Percentiles rank a stretch among this genome's conserved stretches.
Evolutionary conservation across 345 rosid species (phyloP).

Genomic region (Syzygium oleosum): DNA sequence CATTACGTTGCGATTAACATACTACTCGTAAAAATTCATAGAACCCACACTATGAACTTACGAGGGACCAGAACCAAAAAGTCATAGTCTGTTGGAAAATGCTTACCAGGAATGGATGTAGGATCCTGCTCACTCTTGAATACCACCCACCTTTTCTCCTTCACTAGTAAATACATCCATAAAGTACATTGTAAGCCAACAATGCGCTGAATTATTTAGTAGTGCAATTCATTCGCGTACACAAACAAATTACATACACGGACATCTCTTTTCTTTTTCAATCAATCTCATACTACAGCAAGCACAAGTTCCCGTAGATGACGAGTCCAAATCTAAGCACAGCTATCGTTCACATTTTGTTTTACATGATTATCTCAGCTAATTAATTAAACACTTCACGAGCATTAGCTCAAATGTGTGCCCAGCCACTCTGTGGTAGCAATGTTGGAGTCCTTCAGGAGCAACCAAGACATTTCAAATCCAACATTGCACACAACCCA

Average conservation of each 20-base stretch:
- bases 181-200: neutral
- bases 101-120: constrained; percentile 72
- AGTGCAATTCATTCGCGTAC: neutral
- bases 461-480: neutral
- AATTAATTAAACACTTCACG: neutral
- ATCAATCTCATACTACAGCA: neutral
- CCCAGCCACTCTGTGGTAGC: neutral
- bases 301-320: neutral
- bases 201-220: neutral
- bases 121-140: constrained; percentile 90
- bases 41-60: neutral
- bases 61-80: neutral
- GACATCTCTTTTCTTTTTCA: neutral
- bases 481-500: neutral
- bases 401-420: neutral
- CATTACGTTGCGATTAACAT: neutral
- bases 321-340: neutral
- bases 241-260: neutral
- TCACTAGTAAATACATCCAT: constrained; percentile 38
- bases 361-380: neutral
- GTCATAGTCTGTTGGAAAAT: neutral
- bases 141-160: constrained; percentile 92
- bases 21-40: neutral
- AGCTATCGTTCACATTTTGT: neutral
- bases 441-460: neutral